phyloP scores from a whole-genome alignment of 1,139 yeast species.

The Suhomyces bribrorum region DNA sequence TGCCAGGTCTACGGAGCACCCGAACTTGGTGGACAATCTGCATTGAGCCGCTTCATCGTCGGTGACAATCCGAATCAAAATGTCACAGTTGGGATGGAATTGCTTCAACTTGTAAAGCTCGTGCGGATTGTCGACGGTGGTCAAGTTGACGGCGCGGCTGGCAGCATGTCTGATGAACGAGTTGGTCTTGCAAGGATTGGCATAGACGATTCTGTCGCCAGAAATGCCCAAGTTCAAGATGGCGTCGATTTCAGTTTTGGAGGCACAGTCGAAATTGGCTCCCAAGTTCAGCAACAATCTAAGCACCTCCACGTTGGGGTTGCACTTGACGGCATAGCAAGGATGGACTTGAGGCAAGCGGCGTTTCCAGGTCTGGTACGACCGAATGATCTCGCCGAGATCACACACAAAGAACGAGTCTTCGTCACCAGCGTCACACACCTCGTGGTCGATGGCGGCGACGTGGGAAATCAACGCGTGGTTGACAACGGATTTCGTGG shows the following conservation, averaged over 20 bases:
- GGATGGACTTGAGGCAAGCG: constrained; percentile 78
- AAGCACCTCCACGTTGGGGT: constrained; percentile 68
- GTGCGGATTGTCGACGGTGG: constrained; percentile 88
- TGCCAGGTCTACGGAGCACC: constrained; percentile 67
- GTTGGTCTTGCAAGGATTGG: constrained; percentile 89
- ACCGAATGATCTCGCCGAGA: constrained; percentile 66
- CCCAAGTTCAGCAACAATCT: constrained; percentile 60
- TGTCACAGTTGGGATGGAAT: constrained; percentile 66
- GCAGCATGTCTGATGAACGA: constrained; percentile 77
- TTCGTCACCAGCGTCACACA: constrained; percentile 76
- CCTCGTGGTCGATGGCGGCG: constrained; percentile 51
- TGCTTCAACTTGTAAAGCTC: constrained; percentile 75
- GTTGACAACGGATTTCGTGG: constrained; percentile 24
- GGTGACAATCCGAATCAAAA: constrained; percentile 81
- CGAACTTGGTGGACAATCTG: constrained; percentile 85
- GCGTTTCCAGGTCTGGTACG: constrained; percentile 60
- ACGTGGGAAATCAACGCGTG: constrained; percentile 47
- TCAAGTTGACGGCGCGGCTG: constrained; percentile 55
- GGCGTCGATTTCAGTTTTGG: constrained; percentile 76
- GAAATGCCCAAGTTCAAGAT: constrained; percentile 63
- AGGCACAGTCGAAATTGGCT: constrained; percentile 90
- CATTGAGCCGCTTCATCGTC: constrained; percentile 90
- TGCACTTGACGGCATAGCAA: constrained; percentile 92
- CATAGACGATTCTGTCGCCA: constrained; percentile 75
- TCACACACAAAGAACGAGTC: constrained; percentile 91